These are phyloP conservation scores for Sporisorium iseilematis-ciliati DNA, from an alignment of 1,284 basidiomycete species.

Conservation along the genomic window DNA sequence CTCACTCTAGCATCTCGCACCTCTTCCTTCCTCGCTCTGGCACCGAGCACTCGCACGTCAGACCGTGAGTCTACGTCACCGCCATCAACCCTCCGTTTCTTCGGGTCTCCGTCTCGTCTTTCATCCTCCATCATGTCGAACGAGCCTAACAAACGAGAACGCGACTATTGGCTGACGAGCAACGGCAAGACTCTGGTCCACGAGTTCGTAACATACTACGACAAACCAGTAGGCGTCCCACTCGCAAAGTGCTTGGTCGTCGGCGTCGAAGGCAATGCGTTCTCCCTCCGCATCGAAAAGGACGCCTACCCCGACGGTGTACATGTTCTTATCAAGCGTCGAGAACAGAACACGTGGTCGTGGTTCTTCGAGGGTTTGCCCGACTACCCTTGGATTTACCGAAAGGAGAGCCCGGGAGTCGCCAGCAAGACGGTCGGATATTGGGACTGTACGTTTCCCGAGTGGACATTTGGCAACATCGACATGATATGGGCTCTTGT, in stretches of 20 bases:
- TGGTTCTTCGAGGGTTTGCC: background rate
- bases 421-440: background rate
- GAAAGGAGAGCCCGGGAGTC: background rate
- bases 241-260: slow-evolving; percentile 3
- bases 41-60: no score
- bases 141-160: background rate
- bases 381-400: background rate
- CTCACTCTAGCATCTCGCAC: no score
- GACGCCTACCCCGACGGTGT: slow-evolving; percentile 15
- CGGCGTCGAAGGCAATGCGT: slow-evolving; percentile 3
- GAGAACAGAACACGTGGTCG: background rate
- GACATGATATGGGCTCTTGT: slow-evolving; percentile 3
- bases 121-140: background rate
- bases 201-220: background rate
- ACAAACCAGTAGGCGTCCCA: background rate
- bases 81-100: no score
- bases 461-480: slow-evolving; percentile 11
- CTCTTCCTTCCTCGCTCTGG: no score
- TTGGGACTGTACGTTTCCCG: slow-evolving; percentile 2
- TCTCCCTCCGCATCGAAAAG: slow-evolving; percentile 17
- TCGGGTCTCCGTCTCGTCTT: no score
- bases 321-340: background rate
- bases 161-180: background rate
- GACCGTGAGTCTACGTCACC: no score
- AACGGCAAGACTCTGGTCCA: background rate